Evolutionary conservation across 179 eudicot species (phyloP).

Genomic region (Carnegiea gigantea): DNA sequence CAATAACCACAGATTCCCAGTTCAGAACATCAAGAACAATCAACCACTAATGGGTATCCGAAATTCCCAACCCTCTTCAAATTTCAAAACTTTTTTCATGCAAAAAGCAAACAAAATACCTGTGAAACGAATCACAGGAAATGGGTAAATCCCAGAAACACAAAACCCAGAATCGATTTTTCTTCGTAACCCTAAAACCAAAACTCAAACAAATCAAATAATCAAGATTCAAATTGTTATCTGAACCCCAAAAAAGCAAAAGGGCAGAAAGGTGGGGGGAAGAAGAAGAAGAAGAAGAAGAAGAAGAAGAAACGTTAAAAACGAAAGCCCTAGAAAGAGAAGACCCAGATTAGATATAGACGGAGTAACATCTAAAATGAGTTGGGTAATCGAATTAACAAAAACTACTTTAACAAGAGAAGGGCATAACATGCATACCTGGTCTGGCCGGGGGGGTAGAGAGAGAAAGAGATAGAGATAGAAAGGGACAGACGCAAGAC

Average conservation of each 20-base stretch:
- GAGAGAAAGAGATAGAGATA: not conserved
- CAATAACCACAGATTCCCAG: conserved; percentile 20
- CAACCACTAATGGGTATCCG: not conserved
- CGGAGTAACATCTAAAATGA: conserved; percentile 33
- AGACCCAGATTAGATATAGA: not conserved
- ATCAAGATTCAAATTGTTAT: not conserved
- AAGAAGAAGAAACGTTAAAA: not conserved
- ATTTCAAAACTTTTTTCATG: conserved; percentile 26
- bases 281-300: not conserved
- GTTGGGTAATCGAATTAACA: conserved; percentile 28
- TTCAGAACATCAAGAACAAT: not conserved
- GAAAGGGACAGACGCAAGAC: conserved; percentile 9
- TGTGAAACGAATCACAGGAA: conserved; percentile 26
- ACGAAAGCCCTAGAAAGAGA: not conserved
- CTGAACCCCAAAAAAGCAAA: conserved; percentile 23
- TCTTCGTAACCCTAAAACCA: conserved; percentile 22
- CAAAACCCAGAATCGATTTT: conserved; percentile 24
- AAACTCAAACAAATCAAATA: not conserved
- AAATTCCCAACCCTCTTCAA: not conserved
- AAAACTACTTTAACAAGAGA: not conserved
- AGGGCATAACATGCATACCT: conserved; percentile 15
- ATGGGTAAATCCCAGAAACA: conserved; percentile 4
- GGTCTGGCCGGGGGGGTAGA: conserved; percentile 16
- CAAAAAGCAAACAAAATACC: conserved; percentile 28
- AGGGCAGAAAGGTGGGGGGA: not conserved